These are phyloP conservation scores for Tetrahymena borealis DNA, from an alignment of 73 alveolate species.

Conservation along the genomic window DNA sequence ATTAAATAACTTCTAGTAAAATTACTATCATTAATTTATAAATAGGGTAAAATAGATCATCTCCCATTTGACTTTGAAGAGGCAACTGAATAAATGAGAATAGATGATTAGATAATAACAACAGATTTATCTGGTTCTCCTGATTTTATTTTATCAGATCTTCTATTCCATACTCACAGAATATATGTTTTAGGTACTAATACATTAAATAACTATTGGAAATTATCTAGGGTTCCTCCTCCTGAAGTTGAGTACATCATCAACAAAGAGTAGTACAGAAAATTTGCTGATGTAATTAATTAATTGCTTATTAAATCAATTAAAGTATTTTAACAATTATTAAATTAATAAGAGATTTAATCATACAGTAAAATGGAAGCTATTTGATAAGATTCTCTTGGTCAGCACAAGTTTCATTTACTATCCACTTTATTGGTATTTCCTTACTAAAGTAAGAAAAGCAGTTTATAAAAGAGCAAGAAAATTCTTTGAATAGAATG, in stretches of 20 bases:
- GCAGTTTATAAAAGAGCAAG: not conserved
- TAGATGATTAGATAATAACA: constrained; percentile 23
- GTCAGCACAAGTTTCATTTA: not conserved
- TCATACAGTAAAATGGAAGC: constrained; percentile 19
- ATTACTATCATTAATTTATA: no score
- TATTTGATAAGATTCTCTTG: not conserved
- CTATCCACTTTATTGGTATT: constrained; percentile 35
- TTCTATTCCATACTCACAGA: constrained; percentile 32
- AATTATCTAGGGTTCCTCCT: constrained; percentile 17
- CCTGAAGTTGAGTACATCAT: constrained; percentile 25
- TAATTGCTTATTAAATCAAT: not conserved
- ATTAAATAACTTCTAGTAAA: no score
- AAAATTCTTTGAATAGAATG: not conserved
- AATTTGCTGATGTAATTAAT: constrained; percentile 17
- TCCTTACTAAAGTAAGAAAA: constrained; percentile 4
- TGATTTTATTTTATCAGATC: constrained; percentile 18
- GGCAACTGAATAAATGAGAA: constrained; percentile 27
- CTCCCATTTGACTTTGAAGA: constrained; percentile 36
- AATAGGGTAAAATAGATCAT: constrained; percentile 8
- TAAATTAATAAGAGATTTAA: not conserved
- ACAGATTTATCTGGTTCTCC: not conserved
- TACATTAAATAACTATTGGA: constrained; percentile 11
- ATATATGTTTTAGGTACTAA: constrained; percentile 21
- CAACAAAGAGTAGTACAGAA: constrained; percentile 15
- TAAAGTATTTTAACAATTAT: not conserved